A percentile compares a stretch with the other conserved stretches of the same genome.
Conservation (phyloP, 2,329 filamentous ascomycete genomes). For the Ophiostoma himal-ulmi region DNA sequence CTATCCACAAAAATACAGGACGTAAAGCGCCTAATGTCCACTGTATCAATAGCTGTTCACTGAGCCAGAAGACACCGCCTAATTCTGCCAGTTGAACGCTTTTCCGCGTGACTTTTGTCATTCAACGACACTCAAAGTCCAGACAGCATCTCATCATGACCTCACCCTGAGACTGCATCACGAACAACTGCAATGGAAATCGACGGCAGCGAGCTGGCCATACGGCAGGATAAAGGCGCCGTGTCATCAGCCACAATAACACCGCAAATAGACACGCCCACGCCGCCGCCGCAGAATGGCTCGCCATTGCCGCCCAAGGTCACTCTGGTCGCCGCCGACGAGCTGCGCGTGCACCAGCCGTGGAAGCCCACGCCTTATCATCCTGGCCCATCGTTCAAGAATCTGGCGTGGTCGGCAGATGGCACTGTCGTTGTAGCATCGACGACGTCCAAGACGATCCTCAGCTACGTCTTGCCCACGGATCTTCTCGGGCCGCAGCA, state of each 20-base stretch:
- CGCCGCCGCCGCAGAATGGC: neutral
- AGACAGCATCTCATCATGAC: neutral
- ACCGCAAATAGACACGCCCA: neutral
- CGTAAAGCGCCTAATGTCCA: neutral
- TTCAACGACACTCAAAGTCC: neutral
- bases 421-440: slow-evolving; percentile 53
- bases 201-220: neutral
- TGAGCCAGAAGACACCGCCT: neutral
- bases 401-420: slow-evolving; percentile 47
- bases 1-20: neutral
- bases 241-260: neutral
- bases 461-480: slow-evolving; percentile 52
- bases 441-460: slow-evolving; percentile 49
- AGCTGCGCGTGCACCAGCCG: slow-evolving; percentile 12
- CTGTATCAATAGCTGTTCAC: neutral
- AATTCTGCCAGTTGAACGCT: neutral
- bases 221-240: neutral
- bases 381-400: slow-evolving; percentile 36
- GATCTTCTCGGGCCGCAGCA: slow-evolving; percentile 45
- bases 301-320: neutral
- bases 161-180: neutral
- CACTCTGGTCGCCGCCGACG: slow-evolving; percentile 20
- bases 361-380: slow-evolving; percentile 17
- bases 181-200: neutral
- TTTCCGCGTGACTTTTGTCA: neutral